Evolutionary conservation across 2,329 filamentous ascomycete species (phyloP), one percentile per base, ranked within the genome.

Genomic region (Neonectria coccinea): DNA sequence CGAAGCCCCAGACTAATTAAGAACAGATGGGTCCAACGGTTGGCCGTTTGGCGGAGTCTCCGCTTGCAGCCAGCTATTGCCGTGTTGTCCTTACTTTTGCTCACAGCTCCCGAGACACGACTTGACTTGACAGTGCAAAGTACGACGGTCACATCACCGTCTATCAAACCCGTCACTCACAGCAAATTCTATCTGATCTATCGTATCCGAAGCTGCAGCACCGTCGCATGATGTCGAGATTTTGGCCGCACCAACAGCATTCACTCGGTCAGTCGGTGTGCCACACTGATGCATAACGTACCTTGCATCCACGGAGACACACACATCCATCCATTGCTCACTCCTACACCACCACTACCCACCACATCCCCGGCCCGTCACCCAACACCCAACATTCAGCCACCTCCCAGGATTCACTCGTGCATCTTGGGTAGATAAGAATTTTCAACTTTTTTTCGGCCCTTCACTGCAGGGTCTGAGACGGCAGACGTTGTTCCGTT

Each of bases 251-350:
- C 50, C 61, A 58, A 59, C 50, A 59, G 31, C 18, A 64, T 48
- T 36, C 25, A 64, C 27, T 51, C 29, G 44, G 36, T 50, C 39
- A 50, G 42, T 47, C 39, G 27, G 39, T 48, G 48, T 51, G 51
- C 36, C 51, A 48, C 56, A 51, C 44, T 50, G 29, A 51, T 51
- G 61, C 41, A 33, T 50, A 44, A 59, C 50, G 61, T 64, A 22
- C 61, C 61, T 64, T 64, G 56, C 61, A 56, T 63, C 33, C 56
- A 45, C 53, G 27, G 29, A 51, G 42, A 27, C 41, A 22, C 59
- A 16, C 47, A 41, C 20, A 33, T 20, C 20, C 3, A 20, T 20
- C 20, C 22, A 22, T 4, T 41, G 22, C 53, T 20, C 36, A 55
- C 14, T 18, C 52, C 16, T 27, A 39, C 47, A 50, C 47, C 58